Base-by-base conservation (phyloP, 139 green algal genomes). In the Ostreobium quekettii region DNA sequence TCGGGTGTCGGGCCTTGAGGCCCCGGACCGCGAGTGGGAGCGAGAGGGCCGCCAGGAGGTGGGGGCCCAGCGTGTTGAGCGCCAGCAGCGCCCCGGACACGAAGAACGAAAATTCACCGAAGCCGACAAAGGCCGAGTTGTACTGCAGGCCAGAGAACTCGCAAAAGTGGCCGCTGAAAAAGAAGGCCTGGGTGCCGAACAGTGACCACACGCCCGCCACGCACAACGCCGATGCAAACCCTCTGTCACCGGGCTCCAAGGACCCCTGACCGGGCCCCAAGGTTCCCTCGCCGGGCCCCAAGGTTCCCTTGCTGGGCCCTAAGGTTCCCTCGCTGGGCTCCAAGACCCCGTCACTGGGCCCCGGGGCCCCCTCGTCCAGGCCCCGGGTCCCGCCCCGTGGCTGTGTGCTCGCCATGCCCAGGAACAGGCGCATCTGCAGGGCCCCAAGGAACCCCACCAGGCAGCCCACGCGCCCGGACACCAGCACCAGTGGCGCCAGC, bases 61-160 rank as follows among this genome's bases (percentile, higher is more conserved):
- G 65, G 6, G 60, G 39, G 1, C 83, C 85, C 75, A 91, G 95
- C 0, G 90, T 96, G 77, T 97, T 89, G 46, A 87, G 36, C 29
- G 76, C 66, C 48, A 97, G 67, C 48, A 95, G 74, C 1, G 70
- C 33, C 11, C 67, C 85, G 3, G 79, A 87, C 1, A 62, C 63
- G 8, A 61, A 66, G 64, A 82, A 84, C 57, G 85, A 36, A 71
- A 92, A 93, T 6, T 87, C 76, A 5, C 82, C 75, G 38, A 87
- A 90, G 1, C 91, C 90, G n/a, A 94, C 84, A 73, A 95, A 97
- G 0, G 82, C 85, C 60, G 88, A 85, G 11, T 82, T 84, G 73
- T 91, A 96, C 56, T 95, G 83, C 47, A 97, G 74, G 24, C 89
- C 88, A 4, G 84, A 84, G 68, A 97, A 96, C 71, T 94, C 82